A percentile compares a stretch with the other conserved stretches of the same genome.
phyloP scores from a whole-genome alignment of 306 rosid genomes.

The Cyamopsis tetragonoloba region DNA sequence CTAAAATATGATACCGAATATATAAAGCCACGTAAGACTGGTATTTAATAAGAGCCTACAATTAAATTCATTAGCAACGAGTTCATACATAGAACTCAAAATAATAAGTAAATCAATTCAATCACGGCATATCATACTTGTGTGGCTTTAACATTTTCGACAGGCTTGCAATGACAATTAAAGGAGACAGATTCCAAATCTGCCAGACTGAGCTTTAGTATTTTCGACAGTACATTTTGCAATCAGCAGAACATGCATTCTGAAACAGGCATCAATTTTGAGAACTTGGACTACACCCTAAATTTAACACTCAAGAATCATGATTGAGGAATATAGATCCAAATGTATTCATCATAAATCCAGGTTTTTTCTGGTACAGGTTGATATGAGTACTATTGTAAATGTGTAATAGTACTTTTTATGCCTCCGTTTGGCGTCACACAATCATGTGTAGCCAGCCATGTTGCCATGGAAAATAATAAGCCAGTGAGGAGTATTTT shows the following conservation, averaged over 20 bases:
- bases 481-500: no score
- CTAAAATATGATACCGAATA: neutral
- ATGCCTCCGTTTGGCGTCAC: neutral
- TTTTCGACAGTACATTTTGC: neutral
- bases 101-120: neutral
- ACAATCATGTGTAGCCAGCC: neutral
- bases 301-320: neutral
- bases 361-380: constrained; percentile 3
- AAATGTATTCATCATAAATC: neutral
- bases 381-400: neutral
- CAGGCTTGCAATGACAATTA: neutral
- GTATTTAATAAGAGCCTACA: neutral
- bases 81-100: neutral
- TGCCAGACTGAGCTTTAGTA: neutral
- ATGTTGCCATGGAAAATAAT: neutral
- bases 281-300: neutral
- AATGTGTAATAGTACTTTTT: neutral
- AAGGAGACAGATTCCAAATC: neutral
- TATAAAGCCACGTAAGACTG: neutral
- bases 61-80: neutral
- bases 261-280: neutral
- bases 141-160: no score
- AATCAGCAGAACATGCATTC: constrained; percentile 2
- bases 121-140: neutral
- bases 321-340: constrained; percentile 14